Base-by-base conservation (phyloP, 2,329 filamentous ascomycete genomes). In the Fonsecaea monophora region DNA sequence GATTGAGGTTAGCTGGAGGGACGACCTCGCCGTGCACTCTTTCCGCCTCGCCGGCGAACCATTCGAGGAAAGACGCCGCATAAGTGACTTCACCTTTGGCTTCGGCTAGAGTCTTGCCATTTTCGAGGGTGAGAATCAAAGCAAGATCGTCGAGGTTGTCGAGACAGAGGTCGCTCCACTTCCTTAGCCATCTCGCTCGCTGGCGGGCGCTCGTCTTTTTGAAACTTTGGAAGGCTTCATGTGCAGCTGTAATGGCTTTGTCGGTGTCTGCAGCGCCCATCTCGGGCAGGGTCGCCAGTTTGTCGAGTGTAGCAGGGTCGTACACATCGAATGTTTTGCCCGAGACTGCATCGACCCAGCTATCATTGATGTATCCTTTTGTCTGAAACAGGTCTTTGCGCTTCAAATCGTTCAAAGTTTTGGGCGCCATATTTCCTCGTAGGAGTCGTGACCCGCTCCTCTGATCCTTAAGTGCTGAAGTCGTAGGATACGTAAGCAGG, bases 291-390 rank as follows among this genome's bases (percentile, higher is more conserved):
- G 87, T 92, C 65, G 92, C 93, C 73, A 98, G 93, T 38, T 91
- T 79, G 72, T 90, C 86, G 72, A 91, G 91, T 10, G 92, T 92
- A 1, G 92, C 89, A 6, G 95, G 95, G 78, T 99, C 92, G 30
- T 65, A 66, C 68, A 98, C 92, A 77, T 94, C 89, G 78, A 98
- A 99, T 50, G 92, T 97, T 85, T 95, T 89, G 77, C 93, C 92
- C 0, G 92, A 96, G 75, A 88, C 87, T 73, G 94, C 92, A 73
- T 86, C 85, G 69, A 96, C 87, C 92, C 94, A 98, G 83, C 64
- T 63, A 13, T 69, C 72, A 18, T 69, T 61, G 60, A 74, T 73
- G 68, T 71, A 74, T 10, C 72, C 72, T 60, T 74, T 69, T 30
- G 69, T 67, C 53, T 72, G 70, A 59, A 75, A 70, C 45, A 74